Evolutionary conservation across 139 green algal genomes (phyloP), one percentile per base, ranked within the genome.

Genomic region (Chlorella sorokiniana): DNA sequence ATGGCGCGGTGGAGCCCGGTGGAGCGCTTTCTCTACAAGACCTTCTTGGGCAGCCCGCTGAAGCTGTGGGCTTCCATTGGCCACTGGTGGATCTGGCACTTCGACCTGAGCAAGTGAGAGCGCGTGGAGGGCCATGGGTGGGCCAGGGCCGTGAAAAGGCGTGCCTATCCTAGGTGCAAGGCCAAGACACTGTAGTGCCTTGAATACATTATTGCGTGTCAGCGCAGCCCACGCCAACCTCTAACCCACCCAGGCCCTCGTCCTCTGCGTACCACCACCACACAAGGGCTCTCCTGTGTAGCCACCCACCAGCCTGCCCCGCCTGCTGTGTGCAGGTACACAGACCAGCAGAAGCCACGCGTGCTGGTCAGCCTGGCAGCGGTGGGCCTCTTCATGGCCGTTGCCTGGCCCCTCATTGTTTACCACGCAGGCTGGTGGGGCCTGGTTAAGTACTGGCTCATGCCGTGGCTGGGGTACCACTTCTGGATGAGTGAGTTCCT

Each of bases 381-480:
- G 0, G 84, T 91, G 6, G 90, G 89, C 62, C 84, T 85, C 7
- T 97, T 97, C 84, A 91, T 90, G 44, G 63, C 79, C 0, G 76
- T 91, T 4, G 94, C 54, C 42, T 86, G 95, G 44, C 95, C 96
- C 0, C 51, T 89, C n/a, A 83, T 99, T 41, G 82, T 91, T 8
- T 83, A 91, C 80, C 92, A 91, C 82, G 89, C 90, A 2, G 96
- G 96, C 73, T 64, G 86, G 31, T 80, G 51, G 38, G 95, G 91
- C 40, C 83, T 97, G 37, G 85, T 94, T 68, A 99, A 99, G 93
- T 97, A 92, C 91, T 99, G 96, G 96, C 89, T 98, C 48, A 96
- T 98, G 92, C 96, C 96, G 1, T 98, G 94, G 94, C 86, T 99
- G 78, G 96, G 96, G 52, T 99, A 98, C 91, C 96, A 99, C 91